Evolutionary conservation across 208 protist genomes (phyloP).

Genomic region (Acanthamoeba royreba): DNA sequence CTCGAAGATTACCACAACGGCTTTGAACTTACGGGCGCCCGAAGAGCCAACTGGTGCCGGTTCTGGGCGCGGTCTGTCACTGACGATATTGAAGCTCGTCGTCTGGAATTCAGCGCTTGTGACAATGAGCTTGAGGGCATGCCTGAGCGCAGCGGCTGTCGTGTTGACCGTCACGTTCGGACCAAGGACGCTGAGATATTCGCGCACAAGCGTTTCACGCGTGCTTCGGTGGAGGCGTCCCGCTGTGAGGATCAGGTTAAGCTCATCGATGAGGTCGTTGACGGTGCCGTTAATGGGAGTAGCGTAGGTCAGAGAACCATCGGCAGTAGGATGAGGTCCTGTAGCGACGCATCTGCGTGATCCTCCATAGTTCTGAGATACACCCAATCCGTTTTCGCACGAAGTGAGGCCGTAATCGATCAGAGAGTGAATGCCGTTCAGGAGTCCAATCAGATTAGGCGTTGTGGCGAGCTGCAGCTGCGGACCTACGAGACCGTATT

Average conservation of each 20-base stretch:
- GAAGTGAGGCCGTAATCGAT: slow-evolving; percentile 31
- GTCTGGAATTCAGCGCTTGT: neutral
- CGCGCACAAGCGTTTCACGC: neutral
- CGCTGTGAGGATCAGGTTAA: slow-evolving; percentile 20
- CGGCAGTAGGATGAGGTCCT: neutral
- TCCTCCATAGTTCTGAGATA: neutral
- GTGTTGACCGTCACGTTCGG: neutral
- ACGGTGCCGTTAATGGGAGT: neutral
- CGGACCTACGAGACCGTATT: neutral
- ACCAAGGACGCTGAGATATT: neutral
- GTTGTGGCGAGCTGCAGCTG: slow-evolving; percentile 22
- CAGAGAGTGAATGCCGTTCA: slow-evolving; percentile 41
- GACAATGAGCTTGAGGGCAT: neutral
- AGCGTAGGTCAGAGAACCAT: neutral
- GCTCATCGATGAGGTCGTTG: slow-evolving; percentile 9
- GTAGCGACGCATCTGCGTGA: neutral
- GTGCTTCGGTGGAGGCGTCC: slow-evolving; percentile 35
- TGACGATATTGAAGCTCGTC: neutral
- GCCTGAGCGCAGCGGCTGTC: neutral
- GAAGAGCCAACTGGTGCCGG: neutral
- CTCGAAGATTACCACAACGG: slow-evolving; percentile 45
- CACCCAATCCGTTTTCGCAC: slow-evolving; percentile 32
- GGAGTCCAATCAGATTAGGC: slow-evolving; percentile 2
- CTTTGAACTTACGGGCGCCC: neutral
- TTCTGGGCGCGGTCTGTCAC: neutral